phyloP scores from a whole-genome alignment of 495 filamentous ascomycete genomes.

The Penicillium macrosclerotiorum region DNA sequence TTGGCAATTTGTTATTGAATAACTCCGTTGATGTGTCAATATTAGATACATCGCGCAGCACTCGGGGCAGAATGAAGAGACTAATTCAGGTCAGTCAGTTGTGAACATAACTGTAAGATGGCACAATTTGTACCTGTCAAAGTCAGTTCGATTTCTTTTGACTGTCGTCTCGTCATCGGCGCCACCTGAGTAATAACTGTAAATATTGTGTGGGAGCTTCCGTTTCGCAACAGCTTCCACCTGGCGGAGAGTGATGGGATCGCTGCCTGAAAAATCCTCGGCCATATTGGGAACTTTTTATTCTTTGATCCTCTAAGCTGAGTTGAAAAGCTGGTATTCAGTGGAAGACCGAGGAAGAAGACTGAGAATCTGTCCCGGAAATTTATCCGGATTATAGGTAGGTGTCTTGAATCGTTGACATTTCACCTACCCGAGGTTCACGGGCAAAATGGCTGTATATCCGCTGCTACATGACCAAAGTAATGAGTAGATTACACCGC shows the following conservation, averaged over 20 bases:
- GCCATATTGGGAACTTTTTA: too few relatives aligned
- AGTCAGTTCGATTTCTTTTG: constrained; percentile 3
- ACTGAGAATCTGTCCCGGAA: background rate
- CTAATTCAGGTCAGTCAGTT: too few relatives aligned
- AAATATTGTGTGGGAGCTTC: constrained; percentile 3
- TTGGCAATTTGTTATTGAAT: constrained; percentile 44
- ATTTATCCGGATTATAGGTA: background rate
- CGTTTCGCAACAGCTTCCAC: constrained; percentile 4
- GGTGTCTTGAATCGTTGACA: too few relatives aligned
- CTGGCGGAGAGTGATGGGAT: constrained; percentile 2
- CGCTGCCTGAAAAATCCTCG: background rate
- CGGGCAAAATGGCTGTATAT: too few relatives aligned
- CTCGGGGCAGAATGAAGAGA: constrained; percentile 31
- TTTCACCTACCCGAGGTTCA: too few relatives aligned
- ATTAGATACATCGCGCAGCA: constrained; percentile 47
- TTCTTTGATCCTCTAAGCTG: too few relatives aligned
- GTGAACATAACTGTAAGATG: too few relatives aligned
- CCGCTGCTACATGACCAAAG: too few relatives aligned
- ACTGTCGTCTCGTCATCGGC: constrained; percentile 4
- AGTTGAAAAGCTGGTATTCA: too few relatives aligned
- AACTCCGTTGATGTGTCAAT: constrained; percentile 42
- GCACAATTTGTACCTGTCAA: constrained; percentile 4
- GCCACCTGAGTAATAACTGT: constrained; percentile 6
- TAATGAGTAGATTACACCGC: too few relatives aligned
- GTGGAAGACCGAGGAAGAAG: too few relatives aligned